Evolutionary conservation across 2,329 filamentous ascomycete genomes (phyloP), one percentile per base, ranked within the genome.

Genomic region (Teratosphaeria epicoccoides): DNA sequence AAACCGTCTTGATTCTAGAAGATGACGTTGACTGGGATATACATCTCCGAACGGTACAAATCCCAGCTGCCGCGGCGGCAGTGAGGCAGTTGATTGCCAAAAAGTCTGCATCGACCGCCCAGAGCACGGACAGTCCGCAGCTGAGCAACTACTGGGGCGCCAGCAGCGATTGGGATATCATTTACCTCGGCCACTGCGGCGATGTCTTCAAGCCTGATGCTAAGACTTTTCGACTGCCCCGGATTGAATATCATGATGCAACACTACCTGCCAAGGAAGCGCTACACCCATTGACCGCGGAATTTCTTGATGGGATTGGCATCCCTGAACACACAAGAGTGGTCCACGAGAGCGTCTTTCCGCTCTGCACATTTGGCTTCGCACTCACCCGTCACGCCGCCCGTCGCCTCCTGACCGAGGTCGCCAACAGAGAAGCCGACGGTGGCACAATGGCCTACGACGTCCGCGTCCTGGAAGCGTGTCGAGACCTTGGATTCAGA

Each of bases 1-100:
- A 71, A 52, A 71, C 70, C 1, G 69, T 67, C 2, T 63, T 73
- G 25, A 70, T 73, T 23, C 63, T 73, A 43, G 71, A 73, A 62
- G 71, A 73, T 58, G 71, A 73, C 52, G 70, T 73, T 25, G 70
- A 73, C 54, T 73, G 69, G 68, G 70, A 73, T 55, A 68, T 73
- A 37, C 70, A 67, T 47, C 63, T 73, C 12, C 70, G 70, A 50
- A 71, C 67, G 51, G 52, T 63, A n/a, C 70, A 73, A 53, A 62
- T 71, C 11, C 71, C 71, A 4, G 62, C 68, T 6, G 68, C 70
- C 7, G 69, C 71, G 48, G 67, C 63, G 37, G 70, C 70, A 24
- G 63, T 66, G 20, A 69, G 71, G 49, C 63, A 65, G 24, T 57
- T 72, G 22, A 59, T 70, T 43, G 64, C 65, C 22, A 49, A 50